A percentile compares a stretch with the other conserved stretches of the same genome.
Conservation (phyloP, 331 rosid genomes). For the Arachis monticola region DNA sequence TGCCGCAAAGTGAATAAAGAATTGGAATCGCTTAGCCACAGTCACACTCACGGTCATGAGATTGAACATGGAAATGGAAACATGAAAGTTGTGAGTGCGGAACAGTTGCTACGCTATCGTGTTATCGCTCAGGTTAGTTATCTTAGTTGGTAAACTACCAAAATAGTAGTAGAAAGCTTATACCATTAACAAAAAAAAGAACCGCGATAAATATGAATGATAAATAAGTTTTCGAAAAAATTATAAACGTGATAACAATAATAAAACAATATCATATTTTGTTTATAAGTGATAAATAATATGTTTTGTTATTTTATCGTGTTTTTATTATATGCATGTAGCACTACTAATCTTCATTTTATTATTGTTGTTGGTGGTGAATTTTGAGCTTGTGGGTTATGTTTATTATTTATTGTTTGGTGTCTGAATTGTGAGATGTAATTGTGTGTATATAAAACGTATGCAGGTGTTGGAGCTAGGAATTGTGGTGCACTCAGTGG, state of each 20-base stretch:
- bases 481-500: slow-evolving; percentile 34
- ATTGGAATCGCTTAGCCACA: slow-evolving; percentile 13
- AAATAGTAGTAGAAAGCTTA: no score
- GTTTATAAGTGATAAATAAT: no score
- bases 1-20: neutral
- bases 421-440: neutral
- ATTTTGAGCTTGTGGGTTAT: neutral
- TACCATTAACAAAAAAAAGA: neutral
- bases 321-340: no score
- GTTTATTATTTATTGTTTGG: neutral
- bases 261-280: no score
- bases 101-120: no score
- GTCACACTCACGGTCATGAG: slow-evolving; percentile 30
- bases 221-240: no score
- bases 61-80: neutral
- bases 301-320: no score
- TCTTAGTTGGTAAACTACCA: no score
- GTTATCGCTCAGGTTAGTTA: no score
- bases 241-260: no score
- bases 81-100: no score
- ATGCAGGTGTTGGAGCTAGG: slow-evolving; percentile 72
- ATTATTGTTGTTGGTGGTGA: neutral
- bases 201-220: neutral
- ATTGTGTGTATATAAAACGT: neutral
- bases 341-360: neutral